Evolutionary conservation across 371 early-diverging fungal species (phyloP).

Genomic region (Syncephalis plumigaleata): DNA sequence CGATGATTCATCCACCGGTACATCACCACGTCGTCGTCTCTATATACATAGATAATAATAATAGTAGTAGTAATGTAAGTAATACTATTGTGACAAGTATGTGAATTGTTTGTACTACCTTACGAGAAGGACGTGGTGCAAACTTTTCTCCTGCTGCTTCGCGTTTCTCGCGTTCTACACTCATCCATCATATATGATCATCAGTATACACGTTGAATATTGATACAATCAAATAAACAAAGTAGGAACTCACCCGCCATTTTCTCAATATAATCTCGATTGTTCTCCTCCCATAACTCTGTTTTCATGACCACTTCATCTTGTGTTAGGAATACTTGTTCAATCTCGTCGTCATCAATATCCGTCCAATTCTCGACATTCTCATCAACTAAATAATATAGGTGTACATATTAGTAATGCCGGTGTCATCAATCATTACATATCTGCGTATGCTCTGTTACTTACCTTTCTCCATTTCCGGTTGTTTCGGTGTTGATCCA

Average conservation of each 20-base stretch:
- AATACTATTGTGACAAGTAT: neutral
- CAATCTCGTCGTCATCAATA: slow-evolving; percentile 65
- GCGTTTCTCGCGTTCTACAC: neutral
- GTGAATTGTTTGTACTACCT: too few relatives aligned
- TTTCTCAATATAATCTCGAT: slow-evolving; percentile 70
- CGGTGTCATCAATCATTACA: neutral
- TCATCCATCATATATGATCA: neutral
- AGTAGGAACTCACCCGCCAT: slow-evolving; percentile 27
- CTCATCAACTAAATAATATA: slow-evolving; percentile 1
- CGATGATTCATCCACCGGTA: slow-evolving; percentile 12
- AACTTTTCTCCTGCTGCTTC: neutral
- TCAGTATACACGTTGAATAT: too few relatives aligned
- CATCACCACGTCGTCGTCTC: slow-evolving; percentile 10
- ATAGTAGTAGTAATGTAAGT: neutral
- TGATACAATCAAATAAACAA: slow-evolving; percentile 3
- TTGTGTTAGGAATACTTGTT: slow-evolving; percentile 40
- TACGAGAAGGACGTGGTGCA: neutral
- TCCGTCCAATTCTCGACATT: slow-evolving; percentile 14
- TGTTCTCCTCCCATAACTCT: slow-evolving; percentile 66
- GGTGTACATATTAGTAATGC: too few relatives aligned
- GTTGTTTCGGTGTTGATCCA: too few relatives aligned
- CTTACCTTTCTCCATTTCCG: too few relatives aligned
- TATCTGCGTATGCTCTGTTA: too few relatives aligned
- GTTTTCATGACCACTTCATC: slow-evolving; percentile 65
- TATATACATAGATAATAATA: neutral